A percentile compares a stretch with the other conserved stretches of the same genome.
Conservation (phyloP, 352 stramenopile species). For the Phytopythium aichiense region DNA sequence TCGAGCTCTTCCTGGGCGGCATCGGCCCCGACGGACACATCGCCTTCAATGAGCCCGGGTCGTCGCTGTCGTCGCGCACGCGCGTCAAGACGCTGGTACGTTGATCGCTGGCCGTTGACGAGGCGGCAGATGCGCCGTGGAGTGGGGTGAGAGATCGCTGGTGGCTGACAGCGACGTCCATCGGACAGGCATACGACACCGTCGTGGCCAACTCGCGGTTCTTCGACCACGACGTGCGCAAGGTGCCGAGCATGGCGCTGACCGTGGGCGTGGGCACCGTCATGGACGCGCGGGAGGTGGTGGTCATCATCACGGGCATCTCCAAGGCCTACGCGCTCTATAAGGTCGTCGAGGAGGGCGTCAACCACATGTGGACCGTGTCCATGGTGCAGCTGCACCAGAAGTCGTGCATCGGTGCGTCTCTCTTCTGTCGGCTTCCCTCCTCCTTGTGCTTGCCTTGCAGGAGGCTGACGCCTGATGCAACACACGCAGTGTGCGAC, state of each 20-base stretch:
- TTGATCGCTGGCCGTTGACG: neutral
- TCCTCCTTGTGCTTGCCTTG: too few species aligned
- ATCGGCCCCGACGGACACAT: conserved; percentile 93
- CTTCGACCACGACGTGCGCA: conserved; percentile 73
- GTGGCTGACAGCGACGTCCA: neutral
- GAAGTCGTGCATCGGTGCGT: conserved; percentile 70
- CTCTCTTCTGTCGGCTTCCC: too few species aligned
- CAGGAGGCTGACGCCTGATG: neutral
- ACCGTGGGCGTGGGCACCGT: conserved; percentile 87
- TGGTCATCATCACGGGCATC: conserved; percentile 87
- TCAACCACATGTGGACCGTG: conserved; percentile 92
- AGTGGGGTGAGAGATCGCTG: too few species aligned
- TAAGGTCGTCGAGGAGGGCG: conserved; percentile 87
- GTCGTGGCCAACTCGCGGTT: conserved; percentile 88
- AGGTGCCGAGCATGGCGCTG: conserved; percentile 89
- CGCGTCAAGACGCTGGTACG: conserved; percentile 82
- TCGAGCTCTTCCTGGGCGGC: conserved; percentile 90
- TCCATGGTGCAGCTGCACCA: conserved; percentile 83
- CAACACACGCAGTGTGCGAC: conserved; percentile 60
- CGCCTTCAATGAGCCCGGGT: conserved; percentile 91
- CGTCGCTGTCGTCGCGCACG: conserved; percentile 72
- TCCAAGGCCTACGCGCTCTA: conserved; percentile 85
- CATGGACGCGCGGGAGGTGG: conserved; percentile 83
- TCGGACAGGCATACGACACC: conserved; percentile 76
- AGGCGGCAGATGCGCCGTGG: too few species aligned